Evolutionary conservation across 441 rosid species (phyloP), one percentile per base, ranked within the genome.

Genomic region (Pelargonium citronellum): DNA sequence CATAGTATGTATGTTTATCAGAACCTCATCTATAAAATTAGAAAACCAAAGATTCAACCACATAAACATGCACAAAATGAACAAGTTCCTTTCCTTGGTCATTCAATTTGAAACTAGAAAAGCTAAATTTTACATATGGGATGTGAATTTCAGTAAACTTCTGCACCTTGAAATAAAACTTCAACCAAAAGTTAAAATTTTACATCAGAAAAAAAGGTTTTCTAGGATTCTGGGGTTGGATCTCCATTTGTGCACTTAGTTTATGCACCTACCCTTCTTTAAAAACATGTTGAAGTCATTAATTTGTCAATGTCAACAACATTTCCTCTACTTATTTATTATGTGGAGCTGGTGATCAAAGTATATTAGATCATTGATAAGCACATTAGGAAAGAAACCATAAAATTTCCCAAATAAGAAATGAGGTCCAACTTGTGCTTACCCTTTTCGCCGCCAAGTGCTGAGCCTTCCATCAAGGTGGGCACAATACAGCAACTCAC

Each of bases 371-470:
- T 51, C 57, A 51, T 13, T n/a, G 16, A 51, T 13, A n/a, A 51
- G 17, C 1, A n/a, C 57, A 34, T 34, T 34, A 37, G 41, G 41
- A 37, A 6, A 41, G 1, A 1, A 41, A 41, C 44, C 37, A 37
- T 7, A 37, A 37, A 37, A 37, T 5, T 11, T 51, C 17, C 57
- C 6, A 51, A 51, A 51, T 13, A 51, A 51, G 20, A 53, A 15
- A 0, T 6, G 8, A 53, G 60, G 22, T 17, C 13, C 30, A 58
- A 20, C 20, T 58, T 17, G 19, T 58, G 71, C 96, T 78, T 87
- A 94, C 99, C 89, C 94, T 82, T 90, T 88, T 13, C 95, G 86
- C 68, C 85, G 85, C 99, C 99, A 95, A 68, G 90, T 85, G 84
- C 96, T 95, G 85, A 95, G 85, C 83, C 75, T 87, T 39, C 99